Conservation (phyloP, 2,329 filamentous ascomycete genomes). For the Claviceps pusilla region DNA sequence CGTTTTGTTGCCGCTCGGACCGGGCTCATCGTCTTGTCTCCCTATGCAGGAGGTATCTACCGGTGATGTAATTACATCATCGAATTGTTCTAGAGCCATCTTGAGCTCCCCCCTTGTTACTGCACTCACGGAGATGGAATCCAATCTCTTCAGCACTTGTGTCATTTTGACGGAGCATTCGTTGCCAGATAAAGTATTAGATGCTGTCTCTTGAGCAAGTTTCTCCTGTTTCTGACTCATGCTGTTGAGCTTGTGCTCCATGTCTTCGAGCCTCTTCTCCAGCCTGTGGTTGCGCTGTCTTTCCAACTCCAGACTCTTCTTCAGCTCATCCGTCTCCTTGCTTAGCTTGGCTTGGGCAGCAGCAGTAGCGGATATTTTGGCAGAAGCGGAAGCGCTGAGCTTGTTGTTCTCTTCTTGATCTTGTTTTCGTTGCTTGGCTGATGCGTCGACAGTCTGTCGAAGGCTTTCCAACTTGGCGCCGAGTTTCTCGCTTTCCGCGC, state of each 20-base stretch:
- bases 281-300: slow-evolving; percentile 8
- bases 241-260: slow-evolving; percentile 5
- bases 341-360: not conserved
- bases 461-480: slow-evolving; percentile 1
- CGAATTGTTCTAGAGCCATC: slow-evolving; percentile 2
- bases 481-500: not conserved
- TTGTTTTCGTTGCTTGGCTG: not conserved
- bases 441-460: not conserved
- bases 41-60: not conserved
- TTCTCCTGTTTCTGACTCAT: not conserved
- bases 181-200: not conserved
- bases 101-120: slow-evolving; percentile 1
- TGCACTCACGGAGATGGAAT: not conserved
- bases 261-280: slow-evolving; percentile 12
- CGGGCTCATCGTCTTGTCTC: not conserved
- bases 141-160: not conserved
- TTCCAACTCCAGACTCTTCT: slow-evolving; percentile 2
- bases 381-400: not conserved
- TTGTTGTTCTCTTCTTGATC: not conserved
- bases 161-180: not conserved
- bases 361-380: not conserved
- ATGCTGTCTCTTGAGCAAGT: not conserved
- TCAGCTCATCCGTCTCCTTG: slow-evolving; percentile 1
- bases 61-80: not conserved
- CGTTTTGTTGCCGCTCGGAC: not conserved